These are phyloP conservation scores for Isatis tinctoria DNA, from an alignment of 345 rosid genomes.

Conservation along the genomic window DNA sequence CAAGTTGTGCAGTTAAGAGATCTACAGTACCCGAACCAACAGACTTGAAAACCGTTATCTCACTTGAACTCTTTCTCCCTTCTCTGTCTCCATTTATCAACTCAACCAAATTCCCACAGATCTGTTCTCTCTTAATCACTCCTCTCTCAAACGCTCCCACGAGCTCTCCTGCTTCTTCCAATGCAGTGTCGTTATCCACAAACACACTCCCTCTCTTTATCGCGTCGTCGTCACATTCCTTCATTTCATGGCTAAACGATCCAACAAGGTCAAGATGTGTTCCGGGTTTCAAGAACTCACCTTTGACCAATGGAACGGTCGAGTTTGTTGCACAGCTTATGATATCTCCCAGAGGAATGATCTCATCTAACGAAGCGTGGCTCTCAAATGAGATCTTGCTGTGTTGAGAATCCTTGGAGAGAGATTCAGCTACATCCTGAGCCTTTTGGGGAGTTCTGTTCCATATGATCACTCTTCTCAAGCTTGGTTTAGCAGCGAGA, in stretches of 20 bases:
- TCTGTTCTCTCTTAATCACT: slow-evolving; percentile 50
- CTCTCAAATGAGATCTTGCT: slow-evolving; percentile 45
- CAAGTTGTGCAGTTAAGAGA: slow-evolving; percentile 65
- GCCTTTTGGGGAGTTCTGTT: slow-evolving; percentile 67
- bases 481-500: slow-evolving; percentile 57
- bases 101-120: slow-evolving; percentile 57
- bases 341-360: slow-evolving; percentile 59
- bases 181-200: slow-evolving; percentile 66
- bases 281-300: slow-evolving; percentile 58
- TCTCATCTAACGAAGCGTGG: slow-evolving; percentile 46
- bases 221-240: slow-evolving; percentile 80
- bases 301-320: slow-evolving; percentile 61
- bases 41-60: slow-evolving; percentile 74
- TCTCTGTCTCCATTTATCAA: slow-evolving; percentile 41
- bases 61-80: slow-evolving; percentile 48
- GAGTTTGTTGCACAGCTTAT: slow-evolving; percentile 92
- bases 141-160: slow-evolving; percentile 78
- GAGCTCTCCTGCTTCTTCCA: slow-evolving; percentile 81
- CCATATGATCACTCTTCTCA: slow-evolving; percentile 69
- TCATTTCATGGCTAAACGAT: slow-evolving; percentile 68
- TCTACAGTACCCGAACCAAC: slow-evolving; percentile 82
- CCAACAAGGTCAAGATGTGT: slow-evolving; percentile 92
- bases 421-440: slow-evolving; percentile 42
- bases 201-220: slow-evolving; percentile 63
- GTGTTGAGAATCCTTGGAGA: slow-evolving; percentile 32